A percentile compares a stretch with the other conserved stretches of the same genome.
Evolutionary conservation across 2,329 filamentous ascomycete genomes (phyloP).

Genomic region (Thermoascus crustaceus): DNA sequence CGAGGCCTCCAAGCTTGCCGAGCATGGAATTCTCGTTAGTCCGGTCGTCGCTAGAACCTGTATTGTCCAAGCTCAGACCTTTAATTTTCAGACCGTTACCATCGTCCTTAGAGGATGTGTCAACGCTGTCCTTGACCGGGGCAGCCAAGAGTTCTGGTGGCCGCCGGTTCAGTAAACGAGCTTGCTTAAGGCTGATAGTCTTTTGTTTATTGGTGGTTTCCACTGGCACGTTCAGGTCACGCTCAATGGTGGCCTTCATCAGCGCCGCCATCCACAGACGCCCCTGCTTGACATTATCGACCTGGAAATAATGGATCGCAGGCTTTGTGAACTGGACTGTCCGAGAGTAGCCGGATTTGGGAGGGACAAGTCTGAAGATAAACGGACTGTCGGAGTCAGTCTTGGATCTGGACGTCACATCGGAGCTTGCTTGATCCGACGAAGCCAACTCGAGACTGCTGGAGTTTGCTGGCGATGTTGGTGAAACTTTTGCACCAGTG

Average conservation of each 20-base stretch:
- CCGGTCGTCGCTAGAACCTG: slow-evolving; percentile 10
- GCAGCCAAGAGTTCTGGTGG: slow-evolving; percentile 76
- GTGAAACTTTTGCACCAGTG: slow-evolving; percentile 70
- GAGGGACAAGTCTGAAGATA: slow-evolving; percentile 96
- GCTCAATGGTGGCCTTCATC: slow-evolving; percentile 98
- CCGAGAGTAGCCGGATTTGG: slow-evolving; percentile 74
- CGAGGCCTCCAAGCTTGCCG: slow-evolving; percentile 16
- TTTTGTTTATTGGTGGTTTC: slow-evolving; percentile 94
- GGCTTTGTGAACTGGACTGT: slow-evolving; percentile 97
- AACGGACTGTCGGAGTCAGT: slow-evolving; percentile 63
- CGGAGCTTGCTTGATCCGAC: slow-evolving; percentile 22
- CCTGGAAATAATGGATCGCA: slow-evolving; percentile 94
- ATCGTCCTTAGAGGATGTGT: slow-evolving; percentile 16
- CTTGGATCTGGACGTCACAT: slow-evolving; percentile 23
- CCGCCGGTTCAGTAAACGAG: slow-evolving; percentile 75
- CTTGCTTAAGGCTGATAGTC: slow-evolving; percentile 87
- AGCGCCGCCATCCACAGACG: slow-evolving; percentile 96
- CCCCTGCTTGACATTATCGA: slow-evolving; percentile 80
- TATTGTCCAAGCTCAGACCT: slow-evolving; percentile 18
- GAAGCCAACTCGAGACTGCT: slow-evolving; percentile 30
- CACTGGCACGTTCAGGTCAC: slow-evolving; percentile 67
- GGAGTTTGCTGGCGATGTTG: slow-evolving; percentile 46
- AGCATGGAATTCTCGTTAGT: slow-evolving; percentile 1
- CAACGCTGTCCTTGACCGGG: slow-evolving; percentile 26
- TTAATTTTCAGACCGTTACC: slow-evolving; percentile 27